A percentile compares a stretch with the other conserved stretches of the same genome.
Conservation (phyloP, 306 rosid species). For the Quercus berberidifolia region DNA sequence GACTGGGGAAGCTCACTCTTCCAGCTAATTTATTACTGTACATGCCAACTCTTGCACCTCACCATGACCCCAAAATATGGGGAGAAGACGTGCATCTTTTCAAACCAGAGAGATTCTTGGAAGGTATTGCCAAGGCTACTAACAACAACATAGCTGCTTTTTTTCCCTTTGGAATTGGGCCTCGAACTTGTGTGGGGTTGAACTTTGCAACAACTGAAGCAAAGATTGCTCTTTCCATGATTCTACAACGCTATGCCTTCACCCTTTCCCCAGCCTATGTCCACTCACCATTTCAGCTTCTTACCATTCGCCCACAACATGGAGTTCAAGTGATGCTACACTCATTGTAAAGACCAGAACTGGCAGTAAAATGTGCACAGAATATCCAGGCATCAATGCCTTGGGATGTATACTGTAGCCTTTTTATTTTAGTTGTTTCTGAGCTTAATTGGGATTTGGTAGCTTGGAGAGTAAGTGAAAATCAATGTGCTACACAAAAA, state of each 20-base stretch:
- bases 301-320: constrained; percentile 17
- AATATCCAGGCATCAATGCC: too few species aligned
- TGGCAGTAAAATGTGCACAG: too few species aligned
- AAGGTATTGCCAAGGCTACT: constrained; percentile 19
- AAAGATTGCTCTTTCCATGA: constrained; percentile 24
- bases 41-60: constrained; percentile 1
- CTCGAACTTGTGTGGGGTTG: constrained; percentile 17
- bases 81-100: constrained; percentile 24
- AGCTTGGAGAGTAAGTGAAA: too few species aligned
- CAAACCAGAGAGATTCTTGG: constrained; percentile 26
- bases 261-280: constrained; percentile 19
- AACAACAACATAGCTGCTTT: constrained; percentile 11
- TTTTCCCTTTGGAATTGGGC: constrained; percentile 23
- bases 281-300: constrained; percentile 17
- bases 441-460: too few species aligned
- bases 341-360: neutral
- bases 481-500: too few species aligned
- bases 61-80: constrained; percentile 26
- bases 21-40: constrained; percentile 10
- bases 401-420: too few species aligned
- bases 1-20: constrained; percentile 9
- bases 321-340: constrained; percentile 20
- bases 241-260: constrained; percentile 18
- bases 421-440: too few species aligned
- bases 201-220: constrained; percentile 19